Evolutionary conservation across 371 early-diverging fungal species (phyloP), one percentile per base, ranked within the genome.

Genomic region (Entomophthora muscae): DNA sequence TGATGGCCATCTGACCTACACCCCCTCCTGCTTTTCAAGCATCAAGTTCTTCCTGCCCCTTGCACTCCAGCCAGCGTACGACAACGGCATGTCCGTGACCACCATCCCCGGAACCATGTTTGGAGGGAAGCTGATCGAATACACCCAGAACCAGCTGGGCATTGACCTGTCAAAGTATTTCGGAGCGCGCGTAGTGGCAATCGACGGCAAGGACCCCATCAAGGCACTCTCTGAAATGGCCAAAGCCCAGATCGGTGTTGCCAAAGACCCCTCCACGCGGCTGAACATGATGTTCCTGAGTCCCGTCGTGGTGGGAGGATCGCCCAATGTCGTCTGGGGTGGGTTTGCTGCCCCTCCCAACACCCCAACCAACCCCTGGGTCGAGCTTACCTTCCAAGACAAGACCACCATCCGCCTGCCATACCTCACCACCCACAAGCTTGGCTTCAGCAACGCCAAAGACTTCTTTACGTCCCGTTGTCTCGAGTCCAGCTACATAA

Each of bases 1-100:
- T 12, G 57, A 57, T 28, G 57, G 57, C 10, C 57, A 57, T 28
- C 31, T 57, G 31, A 57, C 57, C 21, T 57, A 29, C 29, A 57
- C 27, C 21, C 17, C 29, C 13, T 12, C 3, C 22, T 57, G 57
- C 22, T 57, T 22, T 26, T 29, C 17, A 12, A 21, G 29, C 13
- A 29, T 57, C 57, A 57, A 57, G 10, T 57, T 57, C 22, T 28
- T 28, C 13, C 31, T 57, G 13, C 57, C 57, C 5, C 31, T 57
- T 1, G 31, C 29, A 10, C 29, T 57, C 3, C 57, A 57, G 21
- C 57, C 57, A 2, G 22, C 31, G 2, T 57, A 57, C 54, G n/a
- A 53, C 31, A 28, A 3, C 13, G 31, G 31, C 12, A 28, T 28
- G 30, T 29, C 27, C 27, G 29, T 57, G 29, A 26, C 31, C 10